Evolutionary conservation across 2,329 filamentous ascomycete species (phyloP).

Genomic region (Fusarium pseudonygamai): DNA sequence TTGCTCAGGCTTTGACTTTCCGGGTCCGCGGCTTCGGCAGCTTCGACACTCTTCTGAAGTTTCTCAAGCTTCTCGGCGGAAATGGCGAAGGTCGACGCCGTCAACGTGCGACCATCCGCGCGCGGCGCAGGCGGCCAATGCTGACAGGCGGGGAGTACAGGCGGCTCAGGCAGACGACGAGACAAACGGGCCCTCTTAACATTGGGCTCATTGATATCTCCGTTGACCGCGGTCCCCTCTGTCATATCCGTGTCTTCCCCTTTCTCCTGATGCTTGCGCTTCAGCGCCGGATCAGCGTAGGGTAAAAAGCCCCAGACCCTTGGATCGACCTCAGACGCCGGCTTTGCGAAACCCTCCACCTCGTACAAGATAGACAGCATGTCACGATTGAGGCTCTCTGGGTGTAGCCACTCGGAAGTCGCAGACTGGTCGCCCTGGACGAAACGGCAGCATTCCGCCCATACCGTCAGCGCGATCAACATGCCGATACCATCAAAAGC

Average conservation of each 20-base stretch:
- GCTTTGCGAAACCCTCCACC: background rate
- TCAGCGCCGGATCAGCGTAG: background rate
- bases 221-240: background rate
- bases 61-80: background rate
- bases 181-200: background rate
- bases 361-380: background rate
- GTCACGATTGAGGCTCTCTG: background rate
- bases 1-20: background rate
- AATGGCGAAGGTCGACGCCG: background rate
- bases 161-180: background rate
- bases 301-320: background rate
- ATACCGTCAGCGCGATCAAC: background rate
- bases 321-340: background rate
- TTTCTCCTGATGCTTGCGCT: background rate
- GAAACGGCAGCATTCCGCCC: background rate
- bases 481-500: background rate
- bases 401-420: background rate
- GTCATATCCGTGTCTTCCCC: background rate
- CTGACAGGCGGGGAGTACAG: background rate
- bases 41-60: background rate
- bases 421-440: background rate
- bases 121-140: background rate
- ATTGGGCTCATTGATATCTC: background rate
- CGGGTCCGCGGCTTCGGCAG: background rate
- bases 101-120: background rate